These are phyloP conservation scores for Suhomyces bolitotheri DNA, from an alignment of 1,139 yeast genomes.

Conservation along the genomic window DNA sequence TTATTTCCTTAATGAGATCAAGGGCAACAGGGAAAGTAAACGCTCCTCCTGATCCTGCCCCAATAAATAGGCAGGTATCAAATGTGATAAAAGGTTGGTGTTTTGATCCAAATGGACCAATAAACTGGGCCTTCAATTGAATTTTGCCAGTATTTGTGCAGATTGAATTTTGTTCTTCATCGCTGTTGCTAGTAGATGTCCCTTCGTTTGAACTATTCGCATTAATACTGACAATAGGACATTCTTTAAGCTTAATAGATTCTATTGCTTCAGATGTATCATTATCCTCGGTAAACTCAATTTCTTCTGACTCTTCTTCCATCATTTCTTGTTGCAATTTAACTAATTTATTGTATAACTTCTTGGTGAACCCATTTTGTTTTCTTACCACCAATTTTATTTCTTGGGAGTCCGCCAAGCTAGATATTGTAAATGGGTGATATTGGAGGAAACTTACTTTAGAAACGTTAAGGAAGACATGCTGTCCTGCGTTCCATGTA, in stretches of 20 bases:
- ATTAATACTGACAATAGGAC: background rate
- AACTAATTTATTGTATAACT: conserved; percentile 29
- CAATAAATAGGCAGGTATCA: conserved; percentile 41
- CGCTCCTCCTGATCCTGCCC: conserved; percentile 51
- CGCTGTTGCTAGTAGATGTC: conserved; percentile 1
- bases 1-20: conserved; percentile 31
- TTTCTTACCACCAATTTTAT: conserved; percentile 41
- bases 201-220: background rate
- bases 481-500: conserved; percentile 53
- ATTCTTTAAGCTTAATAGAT: background rate
- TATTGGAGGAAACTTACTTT: conserved; percentile 40
- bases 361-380: conserved; percentile 47
- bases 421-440: conserved; percentile 52
- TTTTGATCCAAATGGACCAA: conserved; percentile 49
- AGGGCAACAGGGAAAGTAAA: conserved; percentile 49
- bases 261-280: background rate
- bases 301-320: conserved; percentile 1
- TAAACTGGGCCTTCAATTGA: conserved; percentile 34
- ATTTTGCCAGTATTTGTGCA: background rate
- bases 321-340: conserved; percentile 19
- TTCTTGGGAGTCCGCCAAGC: conserved; percentile 38
- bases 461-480: conserved; percentile 41
- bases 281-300: background rate
- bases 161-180: conserved; percentile 3
- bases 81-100: conserved; percentile 44